phyloP scores from a whole-genome alignment of 176 grass and related monocot genomes.

The Sorghum bicolor region DNA sequence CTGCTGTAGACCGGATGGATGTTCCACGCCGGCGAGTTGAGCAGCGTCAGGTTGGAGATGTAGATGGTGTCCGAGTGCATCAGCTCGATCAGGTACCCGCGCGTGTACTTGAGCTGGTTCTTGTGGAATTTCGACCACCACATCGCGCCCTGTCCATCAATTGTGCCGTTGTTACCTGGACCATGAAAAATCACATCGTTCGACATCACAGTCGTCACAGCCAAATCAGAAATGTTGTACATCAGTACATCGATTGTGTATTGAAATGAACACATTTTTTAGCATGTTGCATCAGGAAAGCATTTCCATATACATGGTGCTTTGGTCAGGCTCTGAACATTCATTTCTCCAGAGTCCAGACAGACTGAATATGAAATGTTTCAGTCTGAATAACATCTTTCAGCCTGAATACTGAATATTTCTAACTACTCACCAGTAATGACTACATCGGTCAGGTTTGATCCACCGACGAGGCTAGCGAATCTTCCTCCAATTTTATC shows the following conservation, averaged over 20 bases:
- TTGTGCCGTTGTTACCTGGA: slow-evolving; percentile 69
- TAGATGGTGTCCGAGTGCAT: slow-evolving; percentile 57
- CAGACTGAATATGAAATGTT: background rate
- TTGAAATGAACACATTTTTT: background rate
- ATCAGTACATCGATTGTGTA: background rate
- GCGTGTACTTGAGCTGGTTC: slow-evolving; percentile 86
- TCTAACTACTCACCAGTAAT: slow-evolving; percentile 44
- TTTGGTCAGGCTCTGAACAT: background rate
- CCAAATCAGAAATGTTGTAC: background rate
- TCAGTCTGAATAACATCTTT: background rate
- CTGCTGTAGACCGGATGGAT: slow-evolving; percentile 91
- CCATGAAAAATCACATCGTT: background rate
- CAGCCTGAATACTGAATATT: background rate
- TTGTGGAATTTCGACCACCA: slow-evolving; percentile 92
- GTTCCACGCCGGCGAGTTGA: slow-evolving; percentile 93
- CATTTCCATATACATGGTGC: background rate
- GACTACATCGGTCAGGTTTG: slow-evolving; percentile 71
- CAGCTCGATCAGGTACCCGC: slow-evolving; percentile 81
- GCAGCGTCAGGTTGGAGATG: slow-evolving; percentile 84
- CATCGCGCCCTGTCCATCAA: slow-evolving; percentile 74
- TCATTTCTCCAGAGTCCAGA: background rate
- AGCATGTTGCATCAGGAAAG: background rate
- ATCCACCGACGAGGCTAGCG: slow-evolving; percentile 82
- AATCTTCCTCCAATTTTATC: slow-evolving; percentile 71
- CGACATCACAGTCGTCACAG: background rate